Conservation (phyloP, 1,284 basidiomycete species). For the Dichomitus squalens region DNA sequence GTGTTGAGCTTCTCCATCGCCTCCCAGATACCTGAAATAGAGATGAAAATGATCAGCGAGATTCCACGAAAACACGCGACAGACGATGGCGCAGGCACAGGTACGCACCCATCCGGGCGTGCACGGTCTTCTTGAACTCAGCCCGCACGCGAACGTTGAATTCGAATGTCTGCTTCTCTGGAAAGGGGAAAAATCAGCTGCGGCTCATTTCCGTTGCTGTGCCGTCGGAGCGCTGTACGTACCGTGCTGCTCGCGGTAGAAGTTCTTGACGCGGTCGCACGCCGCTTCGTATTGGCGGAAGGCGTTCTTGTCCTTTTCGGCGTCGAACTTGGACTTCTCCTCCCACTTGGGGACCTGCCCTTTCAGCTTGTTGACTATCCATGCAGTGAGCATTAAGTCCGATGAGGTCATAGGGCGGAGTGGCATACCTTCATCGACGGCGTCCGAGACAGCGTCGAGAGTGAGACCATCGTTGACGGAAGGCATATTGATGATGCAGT, state of each 20-base stretch:
- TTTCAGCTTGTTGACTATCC: slow-evolving; percentile 68
- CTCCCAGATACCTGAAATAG: slow-evolving; percentile 67
- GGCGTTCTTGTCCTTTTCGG: slow-evolving; percentile 73
- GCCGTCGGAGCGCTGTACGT: slow-evolving; percentile 20
- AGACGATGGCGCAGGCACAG: not conserved
- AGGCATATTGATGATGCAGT: slow-evolving; percentile 6
- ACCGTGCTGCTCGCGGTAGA: slow-evolving; percentile 90
- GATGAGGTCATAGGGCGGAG: not conserved
- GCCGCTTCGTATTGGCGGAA: slow-evolving; percentile 80
- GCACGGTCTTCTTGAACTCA: slow-evolving; percentile 66
- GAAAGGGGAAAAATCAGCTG: not conserved
- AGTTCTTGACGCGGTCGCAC: slow-evolving; percentile 84
- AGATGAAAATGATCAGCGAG: not conserved
- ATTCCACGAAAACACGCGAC: not conserved
- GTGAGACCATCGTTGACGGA: slow-evolving; percentile 17
- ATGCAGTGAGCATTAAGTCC: not conserved
- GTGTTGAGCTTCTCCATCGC: slow-evolving; percentile 91
- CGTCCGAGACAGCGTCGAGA: slow-evolving; percentile 73
- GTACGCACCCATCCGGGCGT: slow-evolving; percentile 61
- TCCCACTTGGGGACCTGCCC: slow-evolving; percentile 54
- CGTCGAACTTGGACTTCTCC: slow-evolving; percentile 67
- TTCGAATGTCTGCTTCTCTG: slow-evolving; percentile 86
- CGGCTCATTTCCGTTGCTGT: not conserved
- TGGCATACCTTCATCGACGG: slow-evolving; percentile 70
- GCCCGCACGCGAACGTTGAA: slow-evolving; percentile 80